Evolutionary conservation across 768 basidiomycete genomes (phyloP), one percentile per base, ranked within the genome.

Genomic region (Cystofilobasidium macerans): DNA sequence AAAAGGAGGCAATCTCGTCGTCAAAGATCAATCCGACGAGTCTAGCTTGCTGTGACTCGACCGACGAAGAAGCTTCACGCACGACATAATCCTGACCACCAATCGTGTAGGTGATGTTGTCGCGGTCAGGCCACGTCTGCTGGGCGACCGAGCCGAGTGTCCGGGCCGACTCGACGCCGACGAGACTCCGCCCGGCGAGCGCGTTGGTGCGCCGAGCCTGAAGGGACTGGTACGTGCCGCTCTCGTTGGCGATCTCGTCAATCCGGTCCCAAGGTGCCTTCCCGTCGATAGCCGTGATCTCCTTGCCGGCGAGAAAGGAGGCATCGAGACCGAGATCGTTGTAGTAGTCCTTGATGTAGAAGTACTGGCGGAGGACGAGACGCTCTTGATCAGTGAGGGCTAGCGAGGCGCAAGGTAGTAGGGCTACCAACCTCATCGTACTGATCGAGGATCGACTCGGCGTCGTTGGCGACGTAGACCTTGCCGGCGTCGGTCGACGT

Each of bases 221-320:
- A 20, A 42, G 54, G 13, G 35, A 26, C 42, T 42, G 51, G 42
- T 64, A 64, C 16, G 51, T 33, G n/a, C 53, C 53, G 22, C 47
- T 38, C 53, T 64, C 62, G 38, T 64, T 33, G 53, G 54, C 62
- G 38, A 64, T 57, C n/a, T 40, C 35, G 62, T 64, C 62, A 54
- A 64, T 64, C 38, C 24, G 40, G 18, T 42, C 30, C 53, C 53
- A 64, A 18, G 62, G 62, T 12, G 40, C 62, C 38, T 56, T 13
- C 4, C 62, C 62, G 36, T 64, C 28, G 53, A 64, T 64, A 20
- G 26, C 26, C 11, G 30, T 28, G 53, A 64, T 51, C 24, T 64
- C 62, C 40, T 40, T 43, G 18, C 62, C 62, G 2, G 53, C 53
- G 20, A 64, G 62, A 16, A 32, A 53, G 7, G 62, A 28, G 6